Evolutionary conservation across 2,329 filamentous ascomycete genomes (phyloP).

Genomic region (Thielaviopsis ethacetica): DNA sequence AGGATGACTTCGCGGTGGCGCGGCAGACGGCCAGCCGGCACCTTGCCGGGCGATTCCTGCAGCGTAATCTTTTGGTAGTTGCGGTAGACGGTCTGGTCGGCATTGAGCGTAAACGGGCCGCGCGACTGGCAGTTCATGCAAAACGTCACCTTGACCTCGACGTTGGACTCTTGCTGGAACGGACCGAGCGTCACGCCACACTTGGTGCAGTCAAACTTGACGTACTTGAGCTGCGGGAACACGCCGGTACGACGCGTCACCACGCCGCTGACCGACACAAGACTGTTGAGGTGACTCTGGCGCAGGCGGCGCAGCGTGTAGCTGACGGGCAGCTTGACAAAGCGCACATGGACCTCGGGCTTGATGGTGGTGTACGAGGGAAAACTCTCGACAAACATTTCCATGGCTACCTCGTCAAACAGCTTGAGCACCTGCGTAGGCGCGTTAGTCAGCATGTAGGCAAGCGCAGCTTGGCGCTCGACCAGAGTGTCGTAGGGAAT

Average conservation of each 20-base stretch:
- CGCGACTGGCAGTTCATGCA: slow-evolving; percentile 94
- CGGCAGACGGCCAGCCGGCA: slow-evolving; percentile 85
- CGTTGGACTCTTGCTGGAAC: slow-evolving; percentile 92
- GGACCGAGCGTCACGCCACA: slow-evolving; percentile 84
- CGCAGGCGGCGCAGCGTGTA: slow-evolving; percentile 91
- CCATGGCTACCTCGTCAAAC: slow-evolving; percentile 93
- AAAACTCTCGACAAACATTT: slow-evolving; percentile 89
- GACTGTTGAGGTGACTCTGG: slow-evolving; percentile 87
- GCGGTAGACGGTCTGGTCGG: slow-evolving; percentile 93
- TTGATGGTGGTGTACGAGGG: slow-evolving; percentile 96
- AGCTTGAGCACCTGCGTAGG: slow-evolving; percentile 90
- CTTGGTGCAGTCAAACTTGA: slow-evolving; percentile 94
- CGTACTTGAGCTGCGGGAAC: slow-evolving; percentile 94
- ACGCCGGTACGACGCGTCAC: slow-evolving; percentile 89
- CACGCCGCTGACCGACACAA: slow-evolving; percentile 86
- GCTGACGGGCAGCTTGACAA: slow-evolving; percentile 83
- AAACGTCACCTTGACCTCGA: slow-evolving; percentile 90
- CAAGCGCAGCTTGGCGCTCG: slow-evolving; percentile 79
- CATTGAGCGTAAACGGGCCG: slow-evolving; percentile 89
- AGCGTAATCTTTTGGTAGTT: slow-evolving; percentile 98
- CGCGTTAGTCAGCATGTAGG: slow-evolving; percentile 90
- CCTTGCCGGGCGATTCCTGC: slow-evolving; percentile 91
- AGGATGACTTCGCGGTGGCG: slow-evolving; percentile 89
- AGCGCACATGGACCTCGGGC: slow-evolving; percentile 92
- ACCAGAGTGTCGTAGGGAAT: slow-evolving; percentile 90